Evolutionary conservation across 2,329 filamentous ascomycete species (phyloP).

Genomic region (Neonectria coccinea): DNA sequence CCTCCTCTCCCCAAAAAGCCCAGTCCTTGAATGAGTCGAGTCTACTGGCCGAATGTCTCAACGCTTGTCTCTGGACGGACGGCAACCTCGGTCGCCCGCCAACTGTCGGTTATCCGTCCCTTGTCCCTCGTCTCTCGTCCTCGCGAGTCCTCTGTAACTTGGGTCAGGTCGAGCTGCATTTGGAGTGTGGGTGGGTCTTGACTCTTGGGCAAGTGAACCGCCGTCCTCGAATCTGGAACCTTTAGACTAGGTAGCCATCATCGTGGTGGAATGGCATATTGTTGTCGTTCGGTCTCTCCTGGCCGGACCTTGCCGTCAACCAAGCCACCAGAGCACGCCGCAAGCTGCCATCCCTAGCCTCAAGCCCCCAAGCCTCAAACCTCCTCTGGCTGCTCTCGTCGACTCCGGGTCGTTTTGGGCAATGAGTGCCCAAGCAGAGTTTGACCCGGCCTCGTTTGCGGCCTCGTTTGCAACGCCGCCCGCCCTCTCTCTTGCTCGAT

Average conservation of each 20-base stretch:
- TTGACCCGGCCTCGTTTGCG: slow-evolving; percentile 33
- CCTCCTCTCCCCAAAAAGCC: no score
- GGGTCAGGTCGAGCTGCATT: slow-evolving; percentile 11
- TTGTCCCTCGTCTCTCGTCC: neutral
- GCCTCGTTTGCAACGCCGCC: slow-evolving; percentile 24
- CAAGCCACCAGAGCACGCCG: slow-evolving; percentile 36
- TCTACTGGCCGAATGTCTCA: slow-evolving; percentile 1
- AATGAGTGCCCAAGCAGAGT: slow-evolving; percentile 34
- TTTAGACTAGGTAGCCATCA: neutral
- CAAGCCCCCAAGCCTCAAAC: slow-evolving; percentile 5
- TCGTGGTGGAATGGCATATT: slow-evolving; percentile 13
- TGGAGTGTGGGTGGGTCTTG: slow-evolving; percentile 6
- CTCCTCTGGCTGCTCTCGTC: slow-evolving; percentile 28
- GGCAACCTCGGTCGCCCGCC: neutral
- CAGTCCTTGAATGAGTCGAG: neutral
- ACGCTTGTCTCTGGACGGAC: neutral
- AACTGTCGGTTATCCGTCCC: neutral
- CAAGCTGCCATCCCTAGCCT: slow-evolving; percentile 23
- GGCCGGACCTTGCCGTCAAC: slow-evolving; percentile 41
- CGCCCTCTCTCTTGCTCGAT: slow-evolving; percentile 20
- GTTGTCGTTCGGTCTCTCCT: slow-evolving; percentile 36
- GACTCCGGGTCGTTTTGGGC: slow-evolving; percentile 33
- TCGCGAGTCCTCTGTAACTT: neutral
- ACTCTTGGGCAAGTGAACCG: slow-evolving; percentile 8
- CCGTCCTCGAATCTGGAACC: slow-evolving; percentile 25